Conservation (phyloP, 2,329 filamentous ascomycete species). For the Orbilia brochopaga region DNA sequence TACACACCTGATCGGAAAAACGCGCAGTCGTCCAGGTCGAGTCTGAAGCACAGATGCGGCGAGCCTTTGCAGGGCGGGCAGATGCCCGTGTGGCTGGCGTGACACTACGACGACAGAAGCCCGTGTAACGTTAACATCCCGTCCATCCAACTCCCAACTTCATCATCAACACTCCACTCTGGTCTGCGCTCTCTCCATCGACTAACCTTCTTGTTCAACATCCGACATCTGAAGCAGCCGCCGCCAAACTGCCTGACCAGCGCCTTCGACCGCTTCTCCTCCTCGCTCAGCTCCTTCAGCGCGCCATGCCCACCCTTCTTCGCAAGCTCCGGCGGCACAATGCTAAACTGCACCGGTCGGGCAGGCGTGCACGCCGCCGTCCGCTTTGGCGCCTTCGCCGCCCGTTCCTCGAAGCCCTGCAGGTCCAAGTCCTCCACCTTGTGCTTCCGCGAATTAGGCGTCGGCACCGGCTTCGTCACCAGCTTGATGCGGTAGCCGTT, state of each 20-base stretch:
- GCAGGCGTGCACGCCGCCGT: conserved; percentile 17
- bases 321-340: conserved; percentile 40
- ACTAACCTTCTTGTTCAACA: conserved; percentile 50
- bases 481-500: conserved; percentile 46
- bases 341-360: conserved; percentile 41
- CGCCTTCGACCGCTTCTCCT: conserved; percentile 43
- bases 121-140: conserved; percentile 18
- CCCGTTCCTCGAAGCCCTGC: conserved; percentile 15
- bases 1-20: conserved; percentile 41
- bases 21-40: conserved; percentile 43
- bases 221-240: conserved; percentile 45
- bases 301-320: conserved; percentile 42
- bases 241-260: conserved; percentile 42
- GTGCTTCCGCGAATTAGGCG: conserved; percentile 33
- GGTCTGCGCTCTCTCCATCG: not conserved
- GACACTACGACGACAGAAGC: conserved; percentile 26
- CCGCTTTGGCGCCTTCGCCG: conserved; percentile 18
- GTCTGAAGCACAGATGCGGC: conserved; percentile 43
- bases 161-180: not conserved
- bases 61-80: conserved; percentile 47
- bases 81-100: conserved; percentile 41
- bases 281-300: conserved; percentile 40
- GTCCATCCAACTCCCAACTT: not conserved
- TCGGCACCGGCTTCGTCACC: conserved; percentile 28
- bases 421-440: conserved; percentile 23